phyloP scores from a whole-genome alignment of 176 grass and related monocot genomes.

The Oryza punctata region DNA sequence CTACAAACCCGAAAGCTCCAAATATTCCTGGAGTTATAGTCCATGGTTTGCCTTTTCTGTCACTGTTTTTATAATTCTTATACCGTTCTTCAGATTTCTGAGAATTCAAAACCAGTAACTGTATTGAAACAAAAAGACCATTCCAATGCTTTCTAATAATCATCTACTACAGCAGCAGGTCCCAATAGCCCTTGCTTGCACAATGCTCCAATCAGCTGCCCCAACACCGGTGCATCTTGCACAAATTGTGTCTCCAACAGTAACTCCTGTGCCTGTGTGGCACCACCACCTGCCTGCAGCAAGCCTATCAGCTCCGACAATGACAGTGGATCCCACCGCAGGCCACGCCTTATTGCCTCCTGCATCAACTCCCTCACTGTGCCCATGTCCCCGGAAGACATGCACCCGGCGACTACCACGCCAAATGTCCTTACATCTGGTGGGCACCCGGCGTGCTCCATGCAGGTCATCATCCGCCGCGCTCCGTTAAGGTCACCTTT shows the following conservation, averaged over 20 bases:
- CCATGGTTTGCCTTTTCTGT: too few species aligned
- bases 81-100: not conserved
- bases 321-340: constrained; percentile 48
- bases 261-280: constrained; percentile 31
- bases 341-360: constrained; percentile 43
- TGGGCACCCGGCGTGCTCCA: constrained; percentile 67
- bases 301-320: constrained; percentile 21
- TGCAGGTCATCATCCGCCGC: constrained; percentile 57
- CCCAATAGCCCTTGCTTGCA: constrained; percentile 9
- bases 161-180: not conserved
- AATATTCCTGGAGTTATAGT: too few species aligned
- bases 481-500: constrained; percentile 51
- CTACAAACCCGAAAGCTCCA: too few species aligned
- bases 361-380: constrained; percentile 40
- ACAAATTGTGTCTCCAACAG: too few species aligned
- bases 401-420: constrained; percentile 35
- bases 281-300: constrained; percentile 8
- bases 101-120: not conserved
- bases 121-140: not conserved
- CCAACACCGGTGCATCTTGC: constrained; percentile 28
- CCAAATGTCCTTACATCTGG: constrained; percentile 41
- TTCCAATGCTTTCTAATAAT: not conserved
- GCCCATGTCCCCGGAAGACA: constrained; percentile 23
- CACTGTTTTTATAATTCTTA: not conserved
- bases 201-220: constrained; percentile 27